A percentile compares a stretch with the other conserved stretches of the same genome.
These are phyloP conservation scores for Iris pallida DNA, from an alignment of 116 monocot genomes.

Conservation along the genomic window DNA sequence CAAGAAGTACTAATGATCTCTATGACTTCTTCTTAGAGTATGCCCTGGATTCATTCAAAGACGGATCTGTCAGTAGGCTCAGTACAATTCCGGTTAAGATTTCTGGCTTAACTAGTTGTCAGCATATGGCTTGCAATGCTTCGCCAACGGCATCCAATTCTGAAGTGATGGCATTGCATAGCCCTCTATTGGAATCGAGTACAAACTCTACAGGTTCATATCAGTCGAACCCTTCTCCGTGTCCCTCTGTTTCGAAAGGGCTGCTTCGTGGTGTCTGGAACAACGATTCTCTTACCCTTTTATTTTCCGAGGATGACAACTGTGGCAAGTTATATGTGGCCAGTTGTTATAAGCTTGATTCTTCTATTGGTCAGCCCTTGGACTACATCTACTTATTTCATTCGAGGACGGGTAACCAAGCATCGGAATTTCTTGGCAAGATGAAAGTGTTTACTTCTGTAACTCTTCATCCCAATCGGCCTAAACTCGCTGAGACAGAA, in stretches of 20 bases:
- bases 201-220: not conserved
- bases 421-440: slow-evolving; percentile 16
- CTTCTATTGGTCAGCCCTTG: not conserved
- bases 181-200: slow-evolving; percentile 1
- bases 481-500: slow-evolving; percentile 17
- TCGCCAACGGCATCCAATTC: not conserved
- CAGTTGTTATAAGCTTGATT: slow-evolving; percentile 5
- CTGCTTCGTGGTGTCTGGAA: slow-evolving; percentile 5
- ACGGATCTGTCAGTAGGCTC: not conserved
- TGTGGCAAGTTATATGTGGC: slow-evolving; percentile 3
- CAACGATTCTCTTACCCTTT: slow-evolving; percentile 1
- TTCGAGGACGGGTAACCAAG: slow-evolving; percentile 2
- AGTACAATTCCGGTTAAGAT: not conserved
- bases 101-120: not conserved
- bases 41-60: not conserved
- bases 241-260: slow-evolving; percentile 3
- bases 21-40: not conserved
- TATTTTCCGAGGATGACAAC: slow-evolving; percentile 12
- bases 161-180: not conserved
- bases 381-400: slow-evolving; percentile 18
- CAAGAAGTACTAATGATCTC: not conserved
- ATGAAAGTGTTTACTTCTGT: slow-evolving; percentile 21
- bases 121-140: not conserved
- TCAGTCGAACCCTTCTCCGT: not conserved
- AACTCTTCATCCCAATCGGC: slow-evolving; percentile 4